Percentiles rank a stretch among this genome's conserved stretches.
phyloP scores from a whole-genome alignment of 352 stramenopile species.

The Thalassiosira delicatula region DNA sequence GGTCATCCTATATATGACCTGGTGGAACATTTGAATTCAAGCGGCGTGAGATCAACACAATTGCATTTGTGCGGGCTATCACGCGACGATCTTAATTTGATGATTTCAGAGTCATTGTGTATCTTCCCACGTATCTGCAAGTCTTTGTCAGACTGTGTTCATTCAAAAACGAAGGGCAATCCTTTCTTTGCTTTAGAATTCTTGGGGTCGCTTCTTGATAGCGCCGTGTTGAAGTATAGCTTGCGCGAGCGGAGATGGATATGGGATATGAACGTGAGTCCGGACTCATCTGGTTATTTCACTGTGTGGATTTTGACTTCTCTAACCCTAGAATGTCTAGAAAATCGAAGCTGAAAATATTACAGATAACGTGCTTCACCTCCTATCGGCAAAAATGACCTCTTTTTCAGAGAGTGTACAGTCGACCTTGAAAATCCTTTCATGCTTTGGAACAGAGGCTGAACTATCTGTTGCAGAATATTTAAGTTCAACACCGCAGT shows the following conservation, averaged over 20 bases:
- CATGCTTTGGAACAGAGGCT: constrained; percentile 54
- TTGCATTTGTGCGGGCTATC: constrained; percentile 28
- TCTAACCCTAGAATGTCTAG: too few species aligned
- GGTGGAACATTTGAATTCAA: constrained; percentile 20
- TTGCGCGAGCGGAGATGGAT: constrained; percentile 21
- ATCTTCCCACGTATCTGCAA: constrained; percentile 40
- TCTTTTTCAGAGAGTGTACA: constrained; percentile 33
- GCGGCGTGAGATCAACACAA: constrained; percentile 4
- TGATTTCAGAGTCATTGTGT: constrained; percentile 49
- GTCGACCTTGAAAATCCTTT: constrained; percentile 26
- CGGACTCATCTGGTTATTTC: too few species aligned
- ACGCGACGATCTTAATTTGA: constrained; percentile 19
- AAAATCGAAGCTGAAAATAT: constrained; percentile 32
- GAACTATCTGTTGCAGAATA: constrained; percentile 23
- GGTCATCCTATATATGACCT: constrained; percentile 56
- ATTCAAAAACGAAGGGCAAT: constrained; percentile 56
- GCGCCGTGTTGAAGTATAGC: constrained; percentile 30
- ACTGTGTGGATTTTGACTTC: too few species aligned
- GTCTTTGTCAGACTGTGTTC: constrained; percentile 37
- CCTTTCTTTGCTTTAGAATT: constrained; percentile 59
- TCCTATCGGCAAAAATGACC: constrained; percentile 49
- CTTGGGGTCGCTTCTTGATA: constrained; percentile 33
- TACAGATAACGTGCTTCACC: constrained; percentile 49
- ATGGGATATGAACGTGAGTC: constrained; percentile 28
- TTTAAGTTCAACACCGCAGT: constrained; percentile 26